Evolutionary conservation across 139 green algal genomes (phyloP), one percentile per base, ranked within the genome.

Genomic region (Tetratostichococcus sp.): DNA sequence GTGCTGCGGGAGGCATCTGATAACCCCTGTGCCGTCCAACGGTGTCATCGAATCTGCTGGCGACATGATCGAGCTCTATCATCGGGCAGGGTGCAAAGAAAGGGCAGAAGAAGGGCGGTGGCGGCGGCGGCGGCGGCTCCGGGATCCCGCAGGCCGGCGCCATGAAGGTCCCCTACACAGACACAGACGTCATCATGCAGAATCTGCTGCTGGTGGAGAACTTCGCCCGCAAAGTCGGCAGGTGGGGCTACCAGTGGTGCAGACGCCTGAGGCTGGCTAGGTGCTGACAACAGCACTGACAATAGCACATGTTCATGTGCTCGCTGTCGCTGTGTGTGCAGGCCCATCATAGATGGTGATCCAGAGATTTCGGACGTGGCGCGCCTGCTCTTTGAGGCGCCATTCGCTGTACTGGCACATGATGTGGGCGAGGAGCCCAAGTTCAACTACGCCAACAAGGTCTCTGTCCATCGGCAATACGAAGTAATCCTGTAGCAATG

Each of bases 151-250:
- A 67, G 65, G 39, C 16, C 32, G 39, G 26, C 65, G 34, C 35
- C 19, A 5, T 35, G 1, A 70, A 62, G 58, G 8, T 66, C 1
- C 76, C 76, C 1, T 81, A 50, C 22, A 30, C 67, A 67, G 34
- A 77, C 11, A 74, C 76, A 66, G 66, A 73, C 16, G 80, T 85
- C 11, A 74, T 85, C 73, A 80, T 83, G 73, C 72, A 83, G 8
- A 85, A 85, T 30, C 39, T 85, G n/a, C 39, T 85, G 67, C 69
- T 85, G 35, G 50, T 83, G 28, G 77, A 85, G 58, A 80, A 67
- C 69, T 79, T 75, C 66, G 43, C 68, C 30, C 50, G 77, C 21
- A 83, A 80, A 23, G 72, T 78, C 14, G 80, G 80, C 43, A 80
- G 72, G 80, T 85, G 35, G 31, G n/a, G n/a, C n/a, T n/a, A n/a